phyloP scores from a whole-genome alignment of 2,329 filamentous ascomycete genomes.

The Trichoderma arundinaceum region DNA sequence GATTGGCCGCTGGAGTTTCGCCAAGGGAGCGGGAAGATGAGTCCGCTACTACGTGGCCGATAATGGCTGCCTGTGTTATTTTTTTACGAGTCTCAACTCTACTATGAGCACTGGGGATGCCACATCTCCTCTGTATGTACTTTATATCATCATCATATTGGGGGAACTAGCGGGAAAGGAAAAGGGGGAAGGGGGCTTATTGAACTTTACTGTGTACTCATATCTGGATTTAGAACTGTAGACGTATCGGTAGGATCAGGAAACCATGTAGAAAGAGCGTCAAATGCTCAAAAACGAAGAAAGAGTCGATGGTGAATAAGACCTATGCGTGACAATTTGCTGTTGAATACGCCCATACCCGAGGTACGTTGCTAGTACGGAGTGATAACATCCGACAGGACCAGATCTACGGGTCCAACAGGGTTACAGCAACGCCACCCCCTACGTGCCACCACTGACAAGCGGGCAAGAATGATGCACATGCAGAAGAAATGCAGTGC shows the following conservation, averaged over 20 bases:
- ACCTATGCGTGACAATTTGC: no score
- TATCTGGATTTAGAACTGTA: constrained; percentile 32
- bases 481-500: background rate
- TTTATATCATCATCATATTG: constrained; percentile 26
- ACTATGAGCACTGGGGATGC: constrained; percentile 23
- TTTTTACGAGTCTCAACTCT: constrained; percentile 34
- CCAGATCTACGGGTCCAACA: background rate
- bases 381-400: no score
- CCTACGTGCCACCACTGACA: background rate
- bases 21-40: background rate
- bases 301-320: background rate
- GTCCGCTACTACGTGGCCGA: background rate
- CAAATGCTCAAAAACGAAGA: background rate
- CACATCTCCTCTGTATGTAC: constrained; percentile 28
- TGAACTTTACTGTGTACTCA: constrained; percentile 27
- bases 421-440: background rate
- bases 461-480: background rate
- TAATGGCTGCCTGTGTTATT: constrained; percentile 15
- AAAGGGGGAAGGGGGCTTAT: constrained; percentile 11
- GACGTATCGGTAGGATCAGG: constrained; percentile 17
- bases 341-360: no score
- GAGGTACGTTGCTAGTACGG: no score
- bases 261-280: constrained; percentile 20
- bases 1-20: constrained; percentile 25
- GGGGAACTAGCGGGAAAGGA: constrained; percentile 16